Evolutionary conservation across 768 basidiomycete genomes (phyloP).

Genomic region (Amanita muscaria): DNA sequence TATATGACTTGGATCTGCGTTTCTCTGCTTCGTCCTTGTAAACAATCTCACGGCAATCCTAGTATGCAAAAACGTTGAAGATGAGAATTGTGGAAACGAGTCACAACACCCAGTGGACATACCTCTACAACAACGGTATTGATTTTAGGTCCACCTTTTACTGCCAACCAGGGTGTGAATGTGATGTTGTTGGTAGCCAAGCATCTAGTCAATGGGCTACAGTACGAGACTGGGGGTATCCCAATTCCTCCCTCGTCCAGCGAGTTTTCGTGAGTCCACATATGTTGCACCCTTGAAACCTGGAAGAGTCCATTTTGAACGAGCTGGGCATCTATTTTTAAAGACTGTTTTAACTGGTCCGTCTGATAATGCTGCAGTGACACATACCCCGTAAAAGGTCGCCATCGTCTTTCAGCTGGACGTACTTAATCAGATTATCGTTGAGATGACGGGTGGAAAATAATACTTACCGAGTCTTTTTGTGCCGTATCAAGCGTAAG

Average conservation of each 20-base stretch:
- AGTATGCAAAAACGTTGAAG: neutral
- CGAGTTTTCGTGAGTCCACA: neutral
- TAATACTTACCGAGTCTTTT: neutral
- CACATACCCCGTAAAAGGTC: neutral
- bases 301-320: neutral
- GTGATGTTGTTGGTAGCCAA: neutral
- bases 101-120: neutral
- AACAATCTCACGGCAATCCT: slow-evolving; percentile 1
- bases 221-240: neutral
- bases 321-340: neutral
- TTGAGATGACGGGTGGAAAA: neutral
- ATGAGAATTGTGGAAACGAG: neutral
- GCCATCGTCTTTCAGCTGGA: neutral
- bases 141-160: neutral
- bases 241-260: neutral
- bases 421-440: neutral
- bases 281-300: neutral
- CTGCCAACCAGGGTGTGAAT: neutral
- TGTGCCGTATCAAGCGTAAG: neutral
- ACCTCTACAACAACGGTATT: neutral
- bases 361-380: neutral
- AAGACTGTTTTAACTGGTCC: neutral
- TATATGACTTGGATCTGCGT: neutral
- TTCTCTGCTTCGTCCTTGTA: neutral
- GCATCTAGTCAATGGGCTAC: neutral